These are phyloP conservation scores for Scytalidium sp. DNA, from an alignment of 2,329 filamentous ascomycete species.

Conservation along the genomic window DNA sequence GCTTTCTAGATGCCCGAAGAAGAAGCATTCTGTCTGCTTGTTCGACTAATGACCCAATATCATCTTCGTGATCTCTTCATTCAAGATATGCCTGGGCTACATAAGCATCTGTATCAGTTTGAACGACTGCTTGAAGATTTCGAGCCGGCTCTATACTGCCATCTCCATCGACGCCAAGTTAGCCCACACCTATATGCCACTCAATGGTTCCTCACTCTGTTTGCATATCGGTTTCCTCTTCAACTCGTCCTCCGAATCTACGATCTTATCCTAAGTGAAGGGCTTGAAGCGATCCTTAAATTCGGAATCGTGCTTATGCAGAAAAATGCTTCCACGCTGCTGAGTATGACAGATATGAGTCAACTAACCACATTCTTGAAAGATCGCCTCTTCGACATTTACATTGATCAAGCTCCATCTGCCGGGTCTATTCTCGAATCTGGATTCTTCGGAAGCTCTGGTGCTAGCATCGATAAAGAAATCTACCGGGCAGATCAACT, in stretches of 20 bases:
- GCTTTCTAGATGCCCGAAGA: constrained; percentile 85
- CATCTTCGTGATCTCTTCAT: constrained; percentile 89
- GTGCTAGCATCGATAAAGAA: constrained; percentile 87
- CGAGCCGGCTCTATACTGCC: constrained; percentile 92
- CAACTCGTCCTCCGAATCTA: constrained; percentile 96
- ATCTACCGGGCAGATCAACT: constrained; percentile 93
- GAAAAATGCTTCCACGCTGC: constrained; percentile 76
- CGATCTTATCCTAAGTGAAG: constrained; percentile 90
- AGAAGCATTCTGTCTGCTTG: constrained; percentile 91
- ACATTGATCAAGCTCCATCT: constrained; percentile 91
- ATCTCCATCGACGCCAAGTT: constrained; percentile 83
- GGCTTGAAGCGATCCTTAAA: constrained; percentile 86
- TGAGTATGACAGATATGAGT: constrained; percentile 88
- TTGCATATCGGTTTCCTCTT: constrained; percentile 94
- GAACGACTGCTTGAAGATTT: constrained; percentile 90
- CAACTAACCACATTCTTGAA: constrained; percentile 87
- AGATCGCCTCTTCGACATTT: constrained; percentile 92
- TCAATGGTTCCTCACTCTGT: constrained; percentile 98
- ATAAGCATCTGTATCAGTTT: constrained; percentile 91
- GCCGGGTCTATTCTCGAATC: constrained; percentile 92
- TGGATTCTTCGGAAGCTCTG: constrained; percentile 93
- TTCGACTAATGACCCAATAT: constrained; percentile 96
- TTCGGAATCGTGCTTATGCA: constrained; percentile 97
- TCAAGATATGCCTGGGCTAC: constrained; percentile 93
- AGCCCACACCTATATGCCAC: constrained; percentile 93